These are phyloP conservation scores for Aspergillus hiratsukae DNA, from an alignment of 2,329 filamentous ascomycete species.

Conservation along the genomic window DNA sequence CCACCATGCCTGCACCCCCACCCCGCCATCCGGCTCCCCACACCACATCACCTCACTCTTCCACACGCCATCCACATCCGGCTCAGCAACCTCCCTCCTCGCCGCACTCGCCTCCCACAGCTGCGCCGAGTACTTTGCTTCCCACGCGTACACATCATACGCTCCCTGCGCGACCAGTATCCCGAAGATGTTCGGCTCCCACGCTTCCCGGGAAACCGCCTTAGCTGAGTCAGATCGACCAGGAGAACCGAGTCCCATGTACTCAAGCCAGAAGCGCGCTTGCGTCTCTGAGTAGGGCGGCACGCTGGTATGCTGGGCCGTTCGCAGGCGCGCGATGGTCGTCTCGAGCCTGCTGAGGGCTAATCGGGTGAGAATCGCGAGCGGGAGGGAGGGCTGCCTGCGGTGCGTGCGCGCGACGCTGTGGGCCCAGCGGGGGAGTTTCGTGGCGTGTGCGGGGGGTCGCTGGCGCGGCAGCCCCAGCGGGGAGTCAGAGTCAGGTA, in stretches of 20 bases:
- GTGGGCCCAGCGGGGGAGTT: slow-evolving; percentile 19
- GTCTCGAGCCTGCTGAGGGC: slow-evolving; percentile 17
- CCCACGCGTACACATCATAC: slow-evolving; percentile 13
- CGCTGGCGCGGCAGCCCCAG: slow-evolving; percentile 8
- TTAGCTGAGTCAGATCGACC: neutral
- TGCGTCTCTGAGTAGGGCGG: slow-evolving; percentile 16
- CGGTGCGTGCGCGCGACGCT: slow-evolving; percentile 8
- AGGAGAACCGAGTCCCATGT: slow-evolving; percentile 4
- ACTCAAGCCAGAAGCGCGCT: slow-evolving; percentile 19
- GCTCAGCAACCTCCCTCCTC: slow-evolving; percentile 8
- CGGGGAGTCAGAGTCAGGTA: slow-evolving; percentile 16
- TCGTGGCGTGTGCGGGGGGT: slow-evolving; percentile 8
- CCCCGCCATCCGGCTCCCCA: slow-evolving; percentile 20
- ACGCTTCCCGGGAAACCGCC: slow-evolving; percentile 4
- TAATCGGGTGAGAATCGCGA: slow-evolving; percentile 11
- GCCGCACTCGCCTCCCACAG: slow-evolving; percentile 7
- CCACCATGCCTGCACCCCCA: slow-evolving; percentile 11
- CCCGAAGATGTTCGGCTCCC: slow-evolving; percentile 10
- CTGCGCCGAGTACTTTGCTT: slow-evolving; percentile 12
- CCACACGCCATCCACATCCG: slow-evolving; percentile 9
- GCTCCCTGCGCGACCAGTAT: slow-evolving; percentile 11
- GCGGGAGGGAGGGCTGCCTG: slow-evolving; percentile 11
- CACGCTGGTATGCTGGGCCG: slow-evolving; percentile 8
- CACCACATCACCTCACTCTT: slow-evolving; percentile 15
- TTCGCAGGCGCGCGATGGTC: slow-evolving; percentile 13